phyloP scores from a whole-genome alignment of 495 filamentous ascomycete species.

The Penicillium dipodomyicola region DNA sequence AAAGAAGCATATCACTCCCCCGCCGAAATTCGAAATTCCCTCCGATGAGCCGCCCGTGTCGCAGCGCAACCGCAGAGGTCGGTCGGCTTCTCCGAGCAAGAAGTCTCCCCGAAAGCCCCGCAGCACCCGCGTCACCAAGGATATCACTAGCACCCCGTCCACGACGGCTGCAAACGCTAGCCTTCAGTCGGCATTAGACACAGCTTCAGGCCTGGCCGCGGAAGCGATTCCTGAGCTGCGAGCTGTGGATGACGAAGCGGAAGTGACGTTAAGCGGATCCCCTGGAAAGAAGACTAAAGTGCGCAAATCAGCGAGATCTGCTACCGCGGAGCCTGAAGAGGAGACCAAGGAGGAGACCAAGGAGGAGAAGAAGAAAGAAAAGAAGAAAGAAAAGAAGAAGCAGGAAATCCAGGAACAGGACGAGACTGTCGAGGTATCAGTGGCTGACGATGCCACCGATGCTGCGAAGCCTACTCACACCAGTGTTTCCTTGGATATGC shows the following conservation, averaged over 20 bases:
- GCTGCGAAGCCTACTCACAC: conserved; percentile 68
- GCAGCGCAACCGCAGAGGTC: conserved; percentile 44
- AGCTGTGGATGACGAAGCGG: conserved; percentile 30
- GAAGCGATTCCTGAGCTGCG: conserved; percentile 20
- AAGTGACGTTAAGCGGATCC: conserved; percentile 27
- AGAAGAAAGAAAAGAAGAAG: conserved; percentile 32
- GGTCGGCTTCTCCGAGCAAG: conserved; percentile 60
- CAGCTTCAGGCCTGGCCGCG: conserved; percentile 34
- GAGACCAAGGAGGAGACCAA: conserved; percentile 24
- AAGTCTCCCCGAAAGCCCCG: conserved; percentile 75
- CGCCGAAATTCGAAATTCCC: conserved; percentile 62
- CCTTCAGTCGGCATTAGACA: conserved; percentile 50
- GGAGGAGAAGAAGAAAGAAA: conserved; percentile 24
- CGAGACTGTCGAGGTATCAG: conserved; percentile 44
- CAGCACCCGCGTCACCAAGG: conserved; percentile 55
- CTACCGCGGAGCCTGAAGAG: conserved; percentile 36
- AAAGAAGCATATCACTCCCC: conserved; percentile 66
- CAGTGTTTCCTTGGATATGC: conserved; percentile 75
- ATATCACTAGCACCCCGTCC: conserved; percentile 42
- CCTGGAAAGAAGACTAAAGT: conserved; percentile 35
- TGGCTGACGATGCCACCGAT: conserved; percentile 45
- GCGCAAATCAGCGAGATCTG: conserved; percentile 32
- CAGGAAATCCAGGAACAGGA: conserved; percentile 51
- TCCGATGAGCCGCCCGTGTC: conserved; percentile 40
- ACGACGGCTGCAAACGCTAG: conserved; percentile 49